phyloP scores from a whole-genome alignment of 768 basidiomycete genomes.

The Rhizopogon salebrosus region DNA sequence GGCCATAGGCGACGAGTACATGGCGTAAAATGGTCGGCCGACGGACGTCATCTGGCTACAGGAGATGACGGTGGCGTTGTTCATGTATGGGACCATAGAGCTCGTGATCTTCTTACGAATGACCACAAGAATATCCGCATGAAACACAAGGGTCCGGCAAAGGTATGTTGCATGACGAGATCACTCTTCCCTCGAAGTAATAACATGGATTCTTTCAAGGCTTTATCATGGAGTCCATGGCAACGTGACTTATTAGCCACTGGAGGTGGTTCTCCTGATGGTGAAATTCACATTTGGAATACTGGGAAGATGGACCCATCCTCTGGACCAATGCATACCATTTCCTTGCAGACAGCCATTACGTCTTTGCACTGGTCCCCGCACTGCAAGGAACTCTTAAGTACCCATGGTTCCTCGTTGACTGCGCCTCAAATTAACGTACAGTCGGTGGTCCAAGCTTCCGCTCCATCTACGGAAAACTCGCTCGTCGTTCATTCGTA shows the following conservation, averaged over 20 bases:
- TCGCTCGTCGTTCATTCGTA: conserved; percentile 48
- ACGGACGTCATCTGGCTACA: conserved; percentile 36
- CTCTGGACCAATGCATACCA: conserved; percentile 42
- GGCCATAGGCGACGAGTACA: conserved; percentile 31
- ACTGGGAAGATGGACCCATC: conserved; percentile 35
- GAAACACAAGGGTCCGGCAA: conserved; percentile 40
- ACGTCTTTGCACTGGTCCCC: conserved; percentile 66
- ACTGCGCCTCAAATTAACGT: conserved; percentile 14
- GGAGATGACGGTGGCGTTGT: conserved; percentile 37
- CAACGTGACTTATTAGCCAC: conserved; percentile 61
- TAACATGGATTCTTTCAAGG: conserved; percentile 31
- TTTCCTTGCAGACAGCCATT: conserved; percentile 43
- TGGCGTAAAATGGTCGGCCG: conserved; percentile 36
- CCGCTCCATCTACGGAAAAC: conserved; percentile 28
- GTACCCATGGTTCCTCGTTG: conserved; percentile 55
- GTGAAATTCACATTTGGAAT: conserved; percentile 50
- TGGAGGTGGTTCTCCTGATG: conserved; percentile 61
- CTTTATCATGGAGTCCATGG: conserved; percentile 75
- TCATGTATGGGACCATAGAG: conserved; percentile 40
- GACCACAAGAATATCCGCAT: conserved; percentile 32
- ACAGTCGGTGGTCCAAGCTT: conserved; percentile 12
- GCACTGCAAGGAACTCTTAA: conserved; percentile 82
- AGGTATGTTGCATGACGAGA: conserved; percentile 22
- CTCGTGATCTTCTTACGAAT: conserved; percentile 25
- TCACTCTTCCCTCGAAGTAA: background rate